Evolutionary conservation across 1,284 basidiomycete genomes (phyloP).

Genomic region (Ustilago curta): DNA sequence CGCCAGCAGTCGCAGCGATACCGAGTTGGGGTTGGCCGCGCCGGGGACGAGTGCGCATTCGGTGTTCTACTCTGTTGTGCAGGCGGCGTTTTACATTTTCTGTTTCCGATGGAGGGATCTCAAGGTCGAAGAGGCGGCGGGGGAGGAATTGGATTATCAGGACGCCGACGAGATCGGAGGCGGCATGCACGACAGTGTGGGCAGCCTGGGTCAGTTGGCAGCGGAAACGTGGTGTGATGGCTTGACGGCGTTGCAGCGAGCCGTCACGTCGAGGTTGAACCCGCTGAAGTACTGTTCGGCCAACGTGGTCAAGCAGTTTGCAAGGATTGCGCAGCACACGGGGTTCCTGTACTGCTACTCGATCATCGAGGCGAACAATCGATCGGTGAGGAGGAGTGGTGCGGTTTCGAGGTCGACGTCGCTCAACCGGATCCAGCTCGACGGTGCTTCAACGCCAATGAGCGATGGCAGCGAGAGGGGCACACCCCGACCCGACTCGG

Average conservation of each 20-base stretch:
- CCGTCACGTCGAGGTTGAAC: conserved; percentile 85
- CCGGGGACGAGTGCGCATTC: conserved; percentile 58
- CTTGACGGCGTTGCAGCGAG: conserved; percentile 82
- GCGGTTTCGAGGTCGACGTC: conserved; percentile 38
- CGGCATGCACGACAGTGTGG: conserved; percentile 46
- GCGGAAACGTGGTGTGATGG: conserved; percentile 80
- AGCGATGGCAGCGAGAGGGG: conserved; percentile 40
- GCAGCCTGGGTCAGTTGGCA: conserved; percentile 36
- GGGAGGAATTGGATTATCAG: conserved; percentile 55
- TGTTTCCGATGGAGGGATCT: conserved; percentile 97
- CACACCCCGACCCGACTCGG: conserved; percentile 23
- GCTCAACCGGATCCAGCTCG: conserved; percentile 33
- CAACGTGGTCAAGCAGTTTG: conserved; percentile 92
- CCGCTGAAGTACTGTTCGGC: conserved; percentile 81
- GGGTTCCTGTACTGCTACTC: conserved; percentile 95
- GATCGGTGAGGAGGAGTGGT: conserved; percentile 37
- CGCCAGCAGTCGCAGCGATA: conserved; percentile 69
- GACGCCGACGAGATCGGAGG: conserved; percentile 48
- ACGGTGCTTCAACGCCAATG: conserved; percentile 34
- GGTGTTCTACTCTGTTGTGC: conserved; percentile 91
- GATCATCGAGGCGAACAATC: conserved; percentile 83
- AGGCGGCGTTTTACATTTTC: conserved; percentile 95
- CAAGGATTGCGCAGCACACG: conserved; percentile 89
- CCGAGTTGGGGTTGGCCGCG: conserved; percentile 42
- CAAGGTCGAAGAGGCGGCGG: conserved; percentile 73